Conservation (phyloP, 2,329 filamentous ascomycete genomes). For the Scedosporium aurantiacum region DNA sequence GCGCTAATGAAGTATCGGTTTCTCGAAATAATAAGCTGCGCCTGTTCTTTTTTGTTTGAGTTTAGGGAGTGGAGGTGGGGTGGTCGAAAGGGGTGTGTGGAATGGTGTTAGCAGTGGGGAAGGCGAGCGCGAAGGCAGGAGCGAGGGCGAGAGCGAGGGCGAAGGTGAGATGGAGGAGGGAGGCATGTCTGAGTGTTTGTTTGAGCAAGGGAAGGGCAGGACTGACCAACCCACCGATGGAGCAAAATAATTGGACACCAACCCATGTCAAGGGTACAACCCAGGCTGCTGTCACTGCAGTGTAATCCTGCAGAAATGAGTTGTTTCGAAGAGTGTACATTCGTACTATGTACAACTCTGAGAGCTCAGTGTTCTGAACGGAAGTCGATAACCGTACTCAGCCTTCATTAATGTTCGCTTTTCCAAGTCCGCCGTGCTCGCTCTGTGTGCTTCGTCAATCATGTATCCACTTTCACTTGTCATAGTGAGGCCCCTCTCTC, state of each 20-base stretch:
- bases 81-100: not conserved
- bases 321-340: not conserved
- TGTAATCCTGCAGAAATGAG: not conserved
- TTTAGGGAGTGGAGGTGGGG: constrained; percentile 3
- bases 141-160: not conserved
- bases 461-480: not conserved
- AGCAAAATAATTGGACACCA: not conserved
- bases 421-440: not conserved
- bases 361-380: not conserved
- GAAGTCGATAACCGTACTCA: not conserved
- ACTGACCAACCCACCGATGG: not conserved
- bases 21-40: constrained; percentile 6
- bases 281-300: not conserved
- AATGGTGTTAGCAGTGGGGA: not conserved
- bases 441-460: not conserved
- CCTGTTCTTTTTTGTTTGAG: constrained; percentile 6
- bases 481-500: not conserved
- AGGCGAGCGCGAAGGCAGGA: too few relatives aligned
- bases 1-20: constrained; percentile 3
- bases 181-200: constrained; percentile 1
- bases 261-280: not conserved
- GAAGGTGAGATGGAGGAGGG: not conserved
- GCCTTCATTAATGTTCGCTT: not conserved
- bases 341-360: not conserved
- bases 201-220: not conserved